These are phyloP conservation scores for Rubus parviflorus DNA, from an alignment of 306 rosid genomes.

Conservation along the genomic window DNA sequence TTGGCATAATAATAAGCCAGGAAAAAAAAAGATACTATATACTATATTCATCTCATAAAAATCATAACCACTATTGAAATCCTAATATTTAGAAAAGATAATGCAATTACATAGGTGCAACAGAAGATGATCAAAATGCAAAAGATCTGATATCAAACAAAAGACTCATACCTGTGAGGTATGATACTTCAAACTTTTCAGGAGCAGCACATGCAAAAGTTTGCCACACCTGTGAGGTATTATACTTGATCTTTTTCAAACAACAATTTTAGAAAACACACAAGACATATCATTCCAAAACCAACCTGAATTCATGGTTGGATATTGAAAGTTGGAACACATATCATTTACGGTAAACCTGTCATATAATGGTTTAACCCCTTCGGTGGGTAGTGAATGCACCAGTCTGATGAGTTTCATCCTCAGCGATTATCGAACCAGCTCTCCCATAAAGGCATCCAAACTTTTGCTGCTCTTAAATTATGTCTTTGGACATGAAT, in stretches of 20 bases:
- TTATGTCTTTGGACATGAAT: background rate
- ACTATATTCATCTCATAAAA: background rate
- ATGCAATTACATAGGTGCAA: background rate
- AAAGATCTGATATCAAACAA: background rate
- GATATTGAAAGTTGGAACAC: background rate
- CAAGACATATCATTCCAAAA: background rate
- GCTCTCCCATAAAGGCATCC: background rate
- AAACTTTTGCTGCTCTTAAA: background rate
- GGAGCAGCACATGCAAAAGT: background rate
- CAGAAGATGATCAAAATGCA: background rate
- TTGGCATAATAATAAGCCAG: background rate
- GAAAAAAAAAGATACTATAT: background rate
- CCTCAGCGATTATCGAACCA: background rate
- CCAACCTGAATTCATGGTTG: constrained; percentile 2
- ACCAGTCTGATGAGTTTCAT: background rate
- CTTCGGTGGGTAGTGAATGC: background rate
- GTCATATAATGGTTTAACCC: background rate
- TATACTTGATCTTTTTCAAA: background rate
- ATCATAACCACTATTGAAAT: background rate
- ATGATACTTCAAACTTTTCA: background rate
- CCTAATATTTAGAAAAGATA: background rate
- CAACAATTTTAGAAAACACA: background rate
- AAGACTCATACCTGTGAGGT: background rate
- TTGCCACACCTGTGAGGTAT: background rate
- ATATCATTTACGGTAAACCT: background rate